Base-by-base conservation (phyloP, 202 grass and related monocot species). In the Dendrocalamus latiflorus region DNA sequence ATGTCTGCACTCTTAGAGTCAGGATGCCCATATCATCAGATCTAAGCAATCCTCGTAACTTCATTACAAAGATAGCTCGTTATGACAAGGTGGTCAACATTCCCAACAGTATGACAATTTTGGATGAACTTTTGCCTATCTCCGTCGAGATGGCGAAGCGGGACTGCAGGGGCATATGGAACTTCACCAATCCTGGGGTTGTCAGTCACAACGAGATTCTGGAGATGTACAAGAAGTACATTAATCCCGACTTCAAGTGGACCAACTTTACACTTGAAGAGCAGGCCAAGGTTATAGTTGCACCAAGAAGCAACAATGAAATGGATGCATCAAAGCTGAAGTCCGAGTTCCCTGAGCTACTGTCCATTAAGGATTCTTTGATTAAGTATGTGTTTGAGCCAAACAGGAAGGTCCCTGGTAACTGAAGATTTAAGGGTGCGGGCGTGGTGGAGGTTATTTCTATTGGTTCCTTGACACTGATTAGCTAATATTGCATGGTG, bases 1-100 rank as follows among this genome's bases (percentile, higher is more conserved):
- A 91, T 67, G 92, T 94, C 15, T 94, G 92, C 62, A 94, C 80
- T 39, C 89, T 94, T 59, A 82, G 92, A 77, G 92, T 94, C 57
- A 88, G 92, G 68, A 94, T 94, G 89, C 92, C 92, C 8, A 94
- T 94, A 74, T 94, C 92, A 28, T 94, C 92, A 36, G 92, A 94
- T 76, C 81, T 94, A 26, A 85, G 77, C 89, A 94, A 94, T 56
- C 89, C 92, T 21, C 89, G 92, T 59, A 94, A 94, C 60, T 94
- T 94, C 65, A 94, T 94, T 51, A 94, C 92, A 37, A 94, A 94
- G 78, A 94, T 94, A 36, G 70, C 81, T 72, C 79, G 83, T 42
- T 91, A 94, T 16, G 86, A 91, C 72, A 94, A 94, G 76, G 92
- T 94, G 61, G 92, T 94, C 63, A 89, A 94, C 84, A 94, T 94